Percentiles rank a stretch among this genome's conserved stretches.
Conservation (phyloP, 1,139 yeast species). For the Saccharomyces pastorianus region DNA sequence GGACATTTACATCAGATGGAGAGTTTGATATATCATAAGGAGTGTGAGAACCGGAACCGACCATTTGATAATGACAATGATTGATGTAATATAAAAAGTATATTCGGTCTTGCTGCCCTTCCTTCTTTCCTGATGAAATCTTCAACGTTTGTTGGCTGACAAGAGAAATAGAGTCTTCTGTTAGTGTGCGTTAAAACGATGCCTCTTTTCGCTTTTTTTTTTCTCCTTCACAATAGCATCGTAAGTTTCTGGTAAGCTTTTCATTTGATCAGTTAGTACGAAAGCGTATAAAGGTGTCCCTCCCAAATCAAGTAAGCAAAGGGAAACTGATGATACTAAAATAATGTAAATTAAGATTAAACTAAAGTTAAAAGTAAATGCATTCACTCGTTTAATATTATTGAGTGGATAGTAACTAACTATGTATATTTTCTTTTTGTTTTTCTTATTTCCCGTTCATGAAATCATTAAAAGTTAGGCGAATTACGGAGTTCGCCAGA, state of each 20-base stretch:
- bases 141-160: background rate
- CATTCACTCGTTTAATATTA: background rate
- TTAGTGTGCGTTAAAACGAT: background rate
- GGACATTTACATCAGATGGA: background rate
- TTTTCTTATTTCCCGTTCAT: background rate
- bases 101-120: background rate
- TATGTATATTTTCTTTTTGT: background rate
- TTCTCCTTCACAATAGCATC: background rate
- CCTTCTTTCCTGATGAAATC: background rate
- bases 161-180: background rate
- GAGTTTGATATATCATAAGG: background rate
- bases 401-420: background rate
- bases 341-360: background rate
- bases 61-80: background rate
- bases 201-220: background rate
- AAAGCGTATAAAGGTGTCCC: background rate
- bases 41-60: background rate
- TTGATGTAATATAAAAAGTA: background rate
- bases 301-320: background rate
- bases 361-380: background rate
- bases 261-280: background rate
- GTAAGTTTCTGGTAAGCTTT: background rate
- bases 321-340: background rate
- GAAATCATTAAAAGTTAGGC: slow-evolving; percentile 1
- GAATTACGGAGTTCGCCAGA: background rate